phyloP scores from a whole-genome alignment of 306 rosid genomes.

The Alnus rubra region DNA sequence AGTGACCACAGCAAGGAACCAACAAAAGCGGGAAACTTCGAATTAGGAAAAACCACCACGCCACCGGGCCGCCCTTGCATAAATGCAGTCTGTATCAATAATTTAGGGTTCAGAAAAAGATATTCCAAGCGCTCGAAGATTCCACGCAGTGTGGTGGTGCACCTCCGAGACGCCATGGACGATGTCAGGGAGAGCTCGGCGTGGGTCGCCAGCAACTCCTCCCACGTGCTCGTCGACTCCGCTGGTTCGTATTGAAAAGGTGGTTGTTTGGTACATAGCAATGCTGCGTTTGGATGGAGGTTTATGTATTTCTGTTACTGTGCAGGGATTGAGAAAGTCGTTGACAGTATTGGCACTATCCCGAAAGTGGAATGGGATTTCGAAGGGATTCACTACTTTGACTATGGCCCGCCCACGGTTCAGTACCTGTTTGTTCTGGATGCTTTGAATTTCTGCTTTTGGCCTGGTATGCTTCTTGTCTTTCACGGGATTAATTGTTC shows the following conservation, averaged over 20 bases:
- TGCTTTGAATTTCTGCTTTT: conserved; percentile 93
- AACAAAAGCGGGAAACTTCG: conserved; percentile 62
- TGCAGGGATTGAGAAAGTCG: conserved; percentile 86
- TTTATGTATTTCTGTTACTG: not conserved
- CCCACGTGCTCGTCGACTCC: conserved; percentile 80
- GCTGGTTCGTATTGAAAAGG: conserved; percentile 44
- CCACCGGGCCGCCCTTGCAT: not conserved
- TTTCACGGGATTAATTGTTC: not conserved
- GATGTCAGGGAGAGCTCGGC: conserved; percentile 84
- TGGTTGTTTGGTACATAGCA: not conserved
- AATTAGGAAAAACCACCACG: not conserved
- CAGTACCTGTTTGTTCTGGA: conserved; percentile 89
- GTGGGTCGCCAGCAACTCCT: conserved; percentile 84
- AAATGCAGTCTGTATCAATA: no score
- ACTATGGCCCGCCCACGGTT: conserved; percentile 87
- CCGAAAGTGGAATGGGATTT: conserved; percentile 94
- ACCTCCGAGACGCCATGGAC: conserved; percentile 54
- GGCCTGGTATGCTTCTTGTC: conserved; percentile 65
- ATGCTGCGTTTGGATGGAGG: not conserved
- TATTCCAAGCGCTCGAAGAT: no score
- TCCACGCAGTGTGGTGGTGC: conserved; percentile 30
- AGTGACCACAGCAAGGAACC: conserved; percentile 6
- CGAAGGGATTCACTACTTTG: conserved; percentile 98
- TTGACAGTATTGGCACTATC: conserved; percentile 58
- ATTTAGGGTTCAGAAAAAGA: no score